Conservation (phyloP, 192 early-diverging fungal species). For the Mortierella hygrophila region DNA sequence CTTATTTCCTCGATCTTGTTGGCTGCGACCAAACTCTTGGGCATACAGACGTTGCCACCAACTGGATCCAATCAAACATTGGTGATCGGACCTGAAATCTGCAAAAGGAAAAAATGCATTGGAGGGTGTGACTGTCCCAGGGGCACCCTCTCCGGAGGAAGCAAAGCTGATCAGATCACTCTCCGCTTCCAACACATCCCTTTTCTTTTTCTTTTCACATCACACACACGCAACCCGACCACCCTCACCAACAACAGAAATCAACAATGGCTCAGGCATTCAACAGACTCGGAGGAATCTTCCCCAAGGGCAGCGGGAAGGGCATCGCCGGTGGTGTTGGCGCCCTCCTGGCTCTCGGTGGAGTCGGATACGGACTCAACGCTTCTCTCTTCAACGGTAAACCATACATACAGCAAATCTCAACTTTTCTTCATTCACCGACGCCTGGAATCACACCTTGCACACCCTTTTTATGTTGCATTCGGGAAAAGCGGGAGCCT, state of each 20-base stretch:
- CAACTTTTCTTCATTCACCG: neutral
- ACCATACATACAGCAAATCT: neutral
- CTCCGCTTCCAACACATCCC: neutral
- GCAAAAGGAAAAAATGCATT: no score
- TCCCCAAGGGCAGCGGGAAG: conserved; percentile 65
- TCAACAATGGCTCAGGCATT: conserved; percentile 60
- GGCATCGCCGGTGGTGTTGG: conserved; percentile 66
- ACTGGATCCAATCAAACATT: no score
- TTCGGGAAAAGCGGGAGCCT: neutral
- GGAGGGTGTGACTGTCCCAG: no score
- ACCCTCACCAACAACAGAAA: neutral
- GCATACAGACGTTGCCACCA: no score
- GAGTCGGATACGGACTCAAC: conserved; percentile 77
- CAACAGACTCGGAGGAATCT: conserved; percentile 67
- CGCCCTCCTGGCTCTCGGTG: conserved; percentile 73
- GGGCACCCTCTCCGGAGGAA: no score
- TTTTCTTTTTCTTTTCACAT: neutral
- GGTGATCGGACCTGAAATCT: no score
- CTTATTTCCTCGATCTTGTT: no score
- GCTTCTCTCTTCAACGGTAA: conserved; percentile 91
- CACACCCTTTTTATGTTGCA: neutral
- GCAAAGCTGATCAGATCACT: no score
- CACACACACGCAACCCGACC: neutral
- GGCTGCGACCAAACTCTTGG: no score
- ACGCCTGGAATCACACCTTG: neutral